Percentiles rank a stretch among this genome's conserved stretches.
phyloP scores from a whole-genome alignment of 164 flowering plant genomes.

The Amborella trichopoda region DNA sequence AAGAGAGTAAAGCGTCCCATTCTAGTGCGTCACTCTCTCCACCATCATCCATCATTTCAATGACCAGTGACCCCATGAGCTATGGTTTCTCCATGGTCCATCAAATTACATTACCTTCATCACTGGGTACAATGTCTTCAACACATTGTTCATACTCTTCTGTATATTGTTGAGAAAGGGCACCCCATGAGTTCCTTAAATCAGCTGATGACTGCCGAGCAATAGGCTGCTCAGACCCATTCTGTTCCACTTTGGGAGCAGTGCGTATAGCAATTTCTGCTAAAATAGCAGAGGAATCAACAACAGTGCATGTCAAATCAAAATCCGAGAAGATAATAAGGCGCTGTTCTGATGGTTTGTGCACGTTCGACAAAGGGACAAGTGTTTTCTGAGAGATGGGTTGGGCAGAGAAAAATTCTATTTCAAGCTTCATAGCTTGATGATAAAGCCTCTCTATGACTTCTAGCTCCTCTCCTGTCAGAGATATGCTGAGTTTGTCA shows the following conservation, averaged over 20 bases:
- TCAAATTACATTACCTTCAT: conserved; percentile 43
- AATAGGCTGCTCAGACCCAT: conserved; percentile 27
- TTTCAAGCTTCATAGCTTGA: conserved; percentile 84
- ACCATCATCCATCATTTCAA: too few relatives aligned
- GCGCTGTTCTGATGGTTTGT: conserved; percentile 29
- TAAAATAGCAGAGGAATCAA: conserved; percentile 94
- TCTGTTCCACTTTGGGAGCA: conserved; percentile 61
- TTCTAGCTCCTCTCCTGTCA: conserved; percentile 93
- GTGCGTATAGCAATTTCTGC: conserved; percentile 89
- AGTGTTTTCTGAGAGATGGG: conserved; percentile 51
- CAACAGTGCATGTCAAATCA: conserved; percentile 89
- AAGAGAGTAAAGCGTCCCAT: too few relatives aligned
- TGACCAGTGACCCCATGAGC: too few relatives aligned
- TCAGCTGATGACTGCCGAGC: conserved; percentile 63
- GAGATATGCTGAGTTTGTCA: conserved; percentile 80
- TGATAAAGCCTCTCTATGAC: conserved; percentile 85
- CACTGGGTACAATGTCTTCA: conserved; percentile 42
- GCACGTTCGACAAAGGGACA: conserved; percentile 55
- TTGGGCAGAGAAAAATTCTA: conserved; percentile 74
- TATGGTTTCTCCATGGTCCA: too few relatives aligned
- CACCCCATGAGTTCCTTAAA: conserved; percentile 67
- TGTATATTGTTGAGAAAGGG: conserved; percentile 64
- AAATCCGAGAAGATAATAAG: conserved; percentile 82
- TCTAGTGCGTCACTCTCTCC: too few relatives aligned
- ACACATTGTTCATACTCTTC: conserved; percentile 91